Base-by-base conservation (phyloP, 352 stramenopile genomes). In the Phytophthora crassamura region DNA sequence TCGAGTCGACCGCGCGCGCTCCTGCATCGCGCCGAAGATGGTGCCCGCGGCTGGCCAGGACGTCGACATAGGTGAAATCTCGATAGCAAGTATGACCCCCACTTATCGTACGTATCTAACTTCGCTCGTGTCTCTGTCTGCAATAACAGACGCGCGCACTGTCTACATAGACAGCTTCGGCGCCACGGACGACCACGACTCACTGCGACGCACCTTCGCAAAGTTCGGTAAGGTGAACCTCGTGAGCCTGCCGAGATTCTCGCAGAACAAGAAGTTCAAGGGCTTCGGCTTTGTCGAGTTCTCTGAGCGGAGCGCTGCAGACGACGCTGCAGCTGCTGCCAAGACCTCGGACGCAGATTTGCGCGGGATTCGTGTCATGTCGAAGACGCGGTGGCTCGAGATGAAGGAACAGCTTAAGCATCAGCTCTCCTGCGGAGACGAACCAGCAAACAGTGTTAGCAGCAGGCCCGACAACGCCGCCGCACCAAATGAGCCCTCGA, bases 221-320 rank as follows among this genome's bases (percentile, higher is more conserved):
- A 58, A 64, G 40, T 90, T 90, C 40, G 86, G 82, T 43, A 94
- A 90, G 64, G 86, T 93, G 36, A 90, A 79, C 32, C 67, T 92
- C 22, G 86, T 94, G 61, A 92, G 80, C 35, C 76, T 94, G 69
- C 82, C 86, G 9, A 85, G 85, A 28, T 94, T 91, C 52, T 50
- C 64, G 14, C 73, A 80, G n/a, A 89, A 63, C 53, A 77, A 79
- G 34, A 78, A 80, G 65, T 91, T 94, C 48, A 94, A 94, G 60
- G 85, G 85, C 7, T 94, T 94, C 75, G 85, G 77, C 28, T 94
- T 94, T n/a, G 78, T 92, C 20, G 85, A 94, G 70, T 94, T 94
- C 49, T 69, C 76, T 3, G 70, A 78, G 0, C 51, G 51, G 32
- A 72, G 70, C 14, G 52, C 72, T 6, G 77, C 77, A 2, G 39